Evolutionary conservation across 2,329 filamentous ascomycete genomes (phyloP).

Genomic region (Clonostachys rhizophaga): DNA sequence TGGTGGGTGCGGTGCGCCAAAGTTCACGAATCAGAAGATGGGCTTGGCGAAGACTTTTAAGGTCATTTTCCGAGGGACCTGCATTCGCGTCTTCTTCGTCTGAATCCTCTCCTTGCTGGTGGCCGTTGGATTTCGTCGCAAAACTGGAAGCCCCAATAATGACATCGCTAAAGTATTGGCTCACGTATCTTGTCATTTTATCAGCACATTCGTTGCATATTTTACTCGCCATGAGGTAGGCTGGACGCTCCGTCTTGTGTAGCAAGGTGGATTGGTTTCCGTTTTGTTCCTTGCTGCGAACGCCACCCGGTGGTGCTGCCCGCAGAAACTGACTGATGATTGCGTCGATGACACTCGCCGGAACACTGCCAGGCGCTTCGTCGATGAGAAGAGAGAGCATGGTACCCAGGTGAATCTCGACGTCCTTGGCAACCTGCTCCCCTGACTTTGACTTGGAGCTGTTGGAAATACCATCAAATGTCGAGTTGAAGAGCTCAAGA

Average conservation of each 20-base stretch:
- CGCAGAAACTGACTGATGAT: constrained; percentile 95
- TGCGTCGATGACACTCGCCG: constrained; percentile 79
- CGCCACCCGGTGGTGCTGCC: constrained; percentile 67
- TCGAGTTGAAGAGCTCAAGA: constrained; percentile 75
- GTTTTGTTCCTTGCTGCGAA: constrained; percentile 60
- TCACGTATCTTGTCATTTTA: constrained; percentile 91
- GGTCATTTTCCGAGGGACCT: constrained; percentile 74
- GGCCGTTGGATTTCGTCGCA: constrained; percentile 48
- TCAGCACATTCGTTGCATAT: constrained; percentile 87
- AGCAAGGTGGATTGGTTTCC: constrained; percentile 77
- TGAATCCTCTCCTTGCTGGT: constrained; percentile 55
- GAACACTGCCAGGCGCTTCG: constrained; percentile 68
- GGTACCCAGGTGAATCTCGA: constrained; percentile 87
- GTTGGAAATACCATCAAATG: constrained; percentile 87
- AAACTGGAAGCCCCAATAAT: constrained; percentile 80
- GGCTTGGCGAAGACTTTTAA: constrained; percentile 84
- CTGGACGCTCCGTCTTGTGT: constrained; percentile 83
- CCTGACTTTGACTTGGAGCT: constrained; percentile 70
- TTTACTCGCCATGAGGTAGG: constrained; percentile 94
- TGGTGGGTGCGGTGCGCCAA: constrained; percentile 85
- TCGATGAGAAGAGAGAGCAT: constrained; percentile 83
- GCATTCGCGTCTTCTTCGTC: constrained; percentile 56
- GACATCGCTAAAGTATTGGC: constrained; percentile 95
- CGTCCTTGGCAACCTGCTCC: constrained; percentile 85
- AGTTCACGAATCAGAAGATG: constrained; percentile 86